Conservation (phyloP, 2,329 filamentous ascomycete genomes). For the Hypoxylon sp. region DNA sequence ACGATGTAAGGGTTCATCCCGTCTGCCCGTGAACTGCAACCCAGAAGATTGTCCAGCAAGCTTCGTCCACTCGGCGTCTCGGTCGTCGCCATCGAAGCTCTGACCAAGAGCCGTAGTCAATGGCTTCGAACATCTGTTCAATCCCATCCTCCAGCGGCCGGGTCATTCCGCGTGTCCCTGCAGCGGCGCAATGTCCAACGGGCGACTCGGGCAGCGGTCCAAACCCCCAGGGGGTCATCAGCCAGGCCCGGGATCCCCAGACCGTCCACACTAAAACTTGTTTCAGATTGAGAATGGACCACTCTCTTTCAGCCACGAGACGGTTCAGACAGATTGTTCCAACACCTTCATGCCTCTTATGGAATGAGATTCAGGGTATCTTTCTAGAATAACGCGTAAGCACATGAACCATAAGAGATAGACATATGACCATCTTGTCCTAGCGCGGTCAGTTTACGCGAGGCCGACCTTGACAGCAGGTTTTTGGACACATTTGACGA, state of each 20-base stretch:
- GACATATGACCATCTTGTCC: neutral
- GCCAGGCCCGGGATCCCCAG: conserved; percentile 3
- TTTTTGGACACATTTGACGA: neutral
- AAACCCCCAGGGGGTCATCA: too few relatives aligned
- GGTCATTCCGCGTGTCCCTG: conserved; percentile 18
- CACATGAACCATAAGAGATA: neutral
- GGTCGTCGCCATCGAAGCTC: conserved; percentile 10
- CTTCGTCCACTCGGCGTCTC: neutral
- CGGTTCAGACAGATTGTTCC: conserved; percentile 32
- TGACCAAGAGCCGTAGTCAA: conserved; percentile 4
- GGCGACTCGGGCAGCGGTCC: too few relatives aligned
- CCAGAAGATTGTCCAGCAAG: neutral
- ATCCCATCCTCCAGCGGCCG: conserved; percentile 13
- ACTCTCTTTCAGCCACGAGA: conserved; percentile 35
- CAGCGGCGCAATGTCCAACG: conserved; percentile 29
- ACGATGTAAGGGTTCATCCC: conserved; percentile 9
- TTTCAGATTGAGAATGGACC: conserved; percentile 41
- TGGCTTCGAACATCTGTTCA: conserved; percentile 20
- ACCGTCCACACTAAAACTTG: conserved; percentile 30
- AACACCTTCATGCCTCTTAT: conserved; percentile 12
- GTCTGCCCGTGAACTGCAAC: neutral
- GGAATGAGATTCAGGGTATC: conserved; percentile 22
- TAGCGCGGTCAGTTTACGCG: neutral
- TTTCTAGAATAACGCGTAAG: conserved; percentile 28
- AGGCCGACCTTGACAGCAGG: neutral